phyloP scores from a whole-genome alignment of 495 filamentous ascomycete species.

The Neohortaea acidophila region DNA sequence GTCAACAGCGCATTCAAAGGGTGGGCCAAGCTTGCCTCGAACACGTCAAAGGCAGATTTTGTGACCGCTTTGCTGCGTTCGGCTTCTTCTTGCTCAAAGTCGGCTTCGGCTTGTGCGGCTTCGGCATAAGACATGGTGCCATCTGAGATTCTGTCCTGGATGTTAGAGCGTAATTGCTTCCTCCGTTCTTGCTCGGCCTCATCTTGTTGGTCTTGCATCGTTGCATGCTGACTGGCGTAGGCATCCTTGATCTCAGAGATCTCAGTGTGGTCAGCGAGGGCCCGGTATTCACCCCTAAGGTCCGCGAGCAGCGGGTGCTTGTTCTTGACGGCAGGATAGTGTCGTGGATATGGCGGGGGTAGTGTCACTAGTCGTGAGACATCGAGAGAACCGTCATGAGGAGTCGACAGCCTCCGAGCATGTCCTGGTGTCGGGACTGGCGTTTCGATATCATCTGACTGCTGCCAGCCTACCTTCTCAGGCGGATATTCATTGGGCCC shows the following conservation, averaged over 20 bases:
- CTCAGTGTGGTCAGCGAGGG: slow-evolving; percentile 59
- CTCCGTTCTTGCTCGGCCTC: slow-evolving; percentile 35
- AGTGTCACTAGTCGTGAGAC: slow-evolving; percentile 85
- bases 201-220: slow-evolving; percentile 30
- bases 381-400: slow-evolving; percentile 47
- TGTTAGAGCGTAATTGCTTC: slow-evolving; percentile 41
- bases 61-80: slow-evolving; percentile 44
- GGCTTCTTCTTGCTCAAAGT: slow-evolving; percentile 46
- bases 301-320: slow-evolving; percentile 75
- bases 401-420: slow-evolving; percentile 15
- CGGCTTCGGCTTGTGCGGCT: slow-evolving; percentile 61
- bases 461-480: slow-evolving; percentile 73
- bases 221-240: slow-evolving; percentile 28
- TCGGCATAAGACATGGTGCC: slow-evolving; percentile 66
- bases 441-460: slow-evolving; percentile 32
- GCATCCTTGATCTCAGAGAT: slow-evolving; percentile 50
- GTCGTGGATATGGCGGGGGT: slow-evolving; percentile 81
- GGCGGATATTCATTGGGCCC: slow-evolving; percentile 61
- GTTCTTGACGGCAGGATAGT: slow-evolving; percentile 91
- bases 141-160: slow-evolving; percentile 56
- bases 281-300: slow-evolving; percentile 59
- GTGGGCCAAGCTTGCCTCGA: slow-evolving; percentile 58
- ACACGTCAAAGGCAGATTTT: slow-evolving; percentile 60
- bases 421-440: slow-evolving; percentile 27
- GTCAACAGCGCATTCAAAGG: slow-evolving; percentile 61